Evolutionary conservation across 768 basidiomycete species (phyloP), one percentile per base, ranked within the genome.

Genomic region (Sarcodon sp.): DNA sequence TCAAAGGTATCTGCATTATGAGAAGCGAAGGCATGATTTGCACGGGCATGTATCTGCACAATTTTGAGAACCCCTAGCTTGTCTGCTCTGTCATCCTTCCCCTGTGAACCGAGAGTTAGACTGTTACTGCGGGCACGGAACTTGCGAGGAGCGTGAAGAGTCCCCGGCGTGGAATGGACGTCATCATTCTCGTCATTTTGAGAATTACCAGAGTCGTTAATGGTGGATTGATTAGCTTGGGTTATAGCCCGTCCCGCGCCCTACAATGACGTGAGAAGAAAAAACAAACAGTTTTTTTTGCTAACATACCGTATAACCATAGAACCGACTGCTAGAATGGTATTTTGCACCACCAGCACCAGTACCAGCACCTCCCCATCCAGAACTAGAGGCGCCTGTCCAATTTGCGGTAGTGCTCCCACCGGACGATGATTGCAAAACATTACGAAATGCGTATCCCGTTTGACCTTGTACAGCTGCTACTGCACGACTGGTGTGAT

Each of bases 261-360:
- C 85, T 87, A 58, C 15, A 50, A 39, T 47, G 49, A 32, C 47
- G 46, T 35, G 48, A 10, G 33, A 50, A 35, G 32, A 46, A 44
- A 31, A 51, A 47, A 34, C 50, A 35, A 21, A 38, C 8, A 53
- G 43, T 44, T 53, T 53, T n/a, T 21, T 53, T 50, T 21, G 51
- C 53, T 45, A 32, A 70, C 76, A 58, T 49, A 87, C 85, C 27
- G 73, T 76, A 60, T 80, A 86, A 1, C 78, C 75, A 61, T 87
- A 77, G 58, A 83, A 83, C 43, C 83, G 73, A 58, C 80, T 75
- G 36, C 85, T 83, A 10, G 84, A 65, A 49, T 79, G 76, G 54
- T 79, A 79, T 60, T 84, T 87, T 47, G 83, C 71, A 32, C 84
- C 76, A 3, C 86, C 84, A 44, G 86, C 72, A 38, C 83, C 77